Conservation (phyloP, 352 stramenopile species). For the Pelagophyceae sp. region DNA sequence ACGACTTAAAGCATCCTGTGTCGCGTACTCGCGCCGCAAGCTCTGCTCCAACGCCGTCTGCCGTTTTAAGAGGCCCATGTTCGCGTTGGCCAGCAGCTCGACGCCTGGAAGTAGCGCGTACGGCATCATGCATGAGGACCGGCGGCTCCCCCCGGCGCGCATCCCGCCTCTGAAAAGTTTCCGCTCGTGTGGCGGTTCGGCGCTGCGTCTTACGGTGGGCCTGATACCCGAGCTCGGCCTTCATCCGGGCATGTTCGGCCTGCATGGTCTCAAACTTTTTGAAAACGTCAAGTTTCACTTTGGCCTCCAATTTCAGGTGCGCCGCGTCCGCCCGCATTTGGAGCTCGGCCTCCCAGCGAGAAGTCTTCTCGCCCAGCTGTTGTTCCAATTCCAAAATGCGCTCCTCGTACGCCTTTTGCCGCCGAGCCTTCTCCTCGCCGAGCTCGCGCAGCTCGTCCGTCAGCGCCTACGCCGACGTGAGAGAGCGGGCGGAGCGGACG, state of each 20-base stretch:
- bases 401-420: not conserved
- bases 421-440: not conserved
- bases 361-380: not conserved
- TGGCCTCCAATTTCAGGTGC: not conserved
- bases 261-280: not conserved
- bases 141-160: too few relatives aligned
- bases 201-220: not conserved
- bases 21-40: too few relatives aligned
- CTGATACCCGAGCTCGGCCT: not conserved
- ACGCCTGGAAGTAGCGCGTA: too few relatives aligned
- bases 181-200: too few relatives aligned
- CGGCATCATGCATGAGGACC: too few relatives aligned
- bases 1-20: too few relatives aligned
- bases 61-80: too few relatives aligned
- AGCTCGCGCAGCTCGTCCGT: not conserved
- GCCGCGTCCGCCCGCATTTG: not conserved
- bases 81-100: too few relatives aligned
- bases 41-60: too few relatives aligned
- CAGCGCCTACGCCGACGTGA: not conserved
- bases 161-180: too few relatives aligned
- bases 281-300: not conserved
- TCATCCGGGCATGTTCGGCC: conserved; percentile 2
- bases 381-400: not conserved
- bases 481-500: not conserved
- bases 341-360: not conserved